These are phyloP conservation scores for Microbotryomycetes sp. DNA, from an alignment of 1,284 basidiomycete species.

Conservation along the genomic window DNA sequence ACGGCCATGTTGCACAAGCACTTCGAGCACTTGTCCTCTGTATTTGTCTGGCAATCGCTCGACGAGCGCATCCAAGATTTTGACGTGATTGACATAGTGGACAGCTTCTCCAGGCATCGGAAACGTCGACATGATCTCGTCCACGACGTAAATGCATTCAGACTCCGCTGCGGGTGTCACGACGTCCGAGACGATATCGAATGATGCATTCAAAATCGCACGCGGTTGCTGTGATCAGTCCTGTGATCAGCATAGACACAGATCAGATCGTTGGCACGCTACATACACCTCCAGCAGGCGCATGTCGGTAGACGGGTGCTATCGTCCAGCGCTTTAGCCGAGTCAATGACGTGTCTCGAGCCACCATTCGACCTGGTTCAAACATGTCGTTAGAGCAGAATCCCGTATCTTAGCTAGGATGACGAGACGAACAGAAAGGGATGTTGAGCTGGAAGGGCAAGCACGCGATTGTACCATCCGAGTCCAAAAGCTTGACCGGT, in stretches of 20 bases:
- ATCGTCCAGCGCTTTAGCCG: conserved; percentile 36
- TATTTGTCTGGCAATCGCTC: conserved; percentile 21
- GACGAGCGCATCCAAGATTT: conserved; percentile 29
- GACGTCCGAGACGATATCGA: conserved; percentile 34
- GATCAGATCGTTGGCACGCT: no score
- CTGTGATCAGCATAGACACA: background rate
- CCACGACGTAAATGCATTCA: conserved; percentile 30
- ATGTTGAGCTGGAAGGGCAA: conserved; percentile 32
- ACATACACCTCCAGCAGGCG: conserved; percentile 24
- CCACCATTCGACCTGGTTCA: conserved; percentile 35
- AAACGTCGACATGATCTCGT: conserved; percentile 31
- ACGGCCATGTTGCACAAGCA: conserved; percentile 29
- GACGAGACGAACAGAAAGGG: conserved; percentile 28
- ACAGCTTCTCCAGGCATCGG: conserved; percentile 24
- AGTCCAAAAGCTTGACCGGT: conserved; percentile 33
- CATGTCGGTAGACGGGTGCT: conserved; percentile 27
- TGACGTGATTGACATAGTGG: conserved; percentile 34
- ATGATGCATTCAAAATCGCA: conserved; percentile 33
- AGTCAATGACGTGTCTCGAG: conserved; percentile 31
- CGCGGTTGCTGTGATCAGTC: conserved; percentile 31
- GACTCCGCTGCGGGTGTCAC: conserved; percentile 33
- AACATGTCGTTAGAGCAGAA: background rate
- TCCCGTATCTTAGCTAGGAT: background rate
- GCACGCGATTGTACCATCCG: conserved; percentile 31
- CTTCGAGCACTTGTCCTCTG: conserved; percentile 19